Conservation (phyloP, 2,329 filamentous ascomycete species). For the Colletotrichum liaoningense region DNA sequence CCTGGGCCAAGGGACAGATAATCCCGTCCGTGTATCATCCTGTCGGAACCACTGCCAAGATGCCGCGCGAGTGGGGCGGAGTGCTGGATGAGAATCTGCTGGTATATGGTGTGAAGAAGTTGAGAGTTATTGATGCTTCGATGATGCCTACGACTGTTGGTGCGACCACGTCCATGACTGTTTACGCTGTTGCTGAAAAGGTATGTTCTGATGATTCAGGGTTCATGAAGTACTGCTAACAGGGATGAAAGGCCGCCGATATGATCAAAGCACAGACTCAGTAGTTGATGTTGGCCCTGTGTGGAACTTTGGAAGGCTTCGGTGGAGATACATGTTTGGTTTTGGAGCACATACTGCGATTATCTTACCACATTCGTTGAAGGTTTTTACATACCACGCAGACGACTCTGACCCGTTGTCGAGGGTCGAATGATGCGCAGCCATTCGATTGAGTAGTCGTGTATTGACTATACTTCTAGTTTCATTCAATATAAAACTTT, state of each 20-base stretch:
- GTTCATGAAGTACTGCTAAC: neutral
- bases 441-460: neutral
- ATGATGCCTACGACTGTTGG: slow-evolving; percentile 39
- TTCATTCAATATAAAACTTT: neutral
- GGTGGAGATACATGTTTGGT: neutral
- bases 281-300: neutral
- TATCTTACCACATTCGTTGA: neutral
- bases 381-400: neutral
- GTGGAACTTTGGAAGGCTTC: neutral
- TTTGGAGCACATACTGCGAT: neutral
- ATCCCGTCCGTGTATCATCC: slow-evolving; percentile 44
- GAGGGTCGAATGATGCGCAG: neutral
- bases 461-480: neutral
- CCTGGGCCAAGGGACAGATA: slow-evolving; percentile 38
- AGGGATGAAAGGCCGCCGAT: slow-evolving; percentile 25
- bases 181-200: slow-evolving; percentile 38
- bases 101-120: slow-evolving; percentile 43
- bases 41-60: slow-evolving; percentile 43
- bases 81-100: slow-evolving; percentile 42
- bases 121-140: slow-evolving; percentile 37
- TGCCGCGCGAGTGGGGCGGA: slow-evolving; percentile 43
- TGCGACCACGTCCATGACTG: slow-evolving; percentile 38
- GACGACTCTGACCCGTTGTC: neutral
- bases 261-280: slow-evolving; percentile 34
- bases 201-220: neutral